A percentile compares a stretch with the other conserved stretches of the same genome.
Conservation (phyloP, 345 rosid species). For the Garcia nutans region DNA sequence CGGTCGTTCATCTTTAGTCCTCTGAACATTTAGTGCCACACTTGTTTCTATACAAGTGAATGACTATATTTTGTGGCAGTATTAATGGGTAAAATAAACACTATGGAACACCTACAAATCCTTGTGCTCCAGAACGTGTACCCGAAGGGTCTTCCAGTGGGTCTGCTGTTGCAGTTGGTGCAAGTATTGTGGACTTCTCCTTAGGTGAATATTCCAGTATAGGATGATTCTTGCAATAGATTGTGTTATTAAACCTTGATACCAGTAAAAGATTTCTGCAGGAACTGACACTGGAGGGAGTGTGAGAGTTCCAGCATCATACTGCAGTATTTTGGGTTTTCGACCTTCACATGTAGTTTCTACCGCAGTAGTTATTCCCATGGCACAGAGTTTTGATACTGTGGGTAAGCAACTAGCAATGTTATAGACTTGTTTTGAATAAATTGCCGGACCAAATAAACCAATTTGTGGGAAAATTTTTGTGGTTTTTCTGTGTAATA, state of each 20-base stretch:
- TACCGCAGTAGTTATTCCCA: constrained; percentile 62
- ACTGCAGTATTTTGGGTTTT: constrained; percentile 75
- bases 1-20: background rate
- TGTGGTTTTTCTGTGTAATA: background rate
- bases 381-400: constrained; percentile 93
- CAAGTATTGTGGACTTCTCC: constrained; percentile 81
- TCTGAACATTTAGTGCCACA: background rate
- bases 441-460: background rate
- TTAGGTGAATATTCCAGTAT: constrained; percentile 47
- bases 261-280: constrained; percentile 23
- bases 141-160: constrained; percentile 99
- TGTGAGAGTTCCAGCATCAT: constrained; percentile 80
- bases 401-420: constrained; percentile 54
- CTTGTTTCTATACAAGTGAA: background rate
- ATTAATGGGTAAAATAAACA: constrained; percentile 82
- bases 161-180: constrained; percentile 91
- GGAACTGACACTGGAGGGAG: constrained; percentile 97
- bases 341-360: constrained; percentile 73
- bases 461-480: background rate
- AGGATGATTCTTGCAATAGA: background rate
- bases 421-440: background rate
- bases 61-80: constrained; percentile 36
- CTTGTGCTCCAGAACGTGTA: constrained; percentile 64
- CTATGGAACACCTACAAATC: constrained; percentile 85
- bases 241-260: background rate